Percentiles rank a stretch among this genome's conserved stretches.
phyloP scores from a whole-genome alignment of 768 basidiomycete genomes.

The Leccinum ochraceum region DNA sequence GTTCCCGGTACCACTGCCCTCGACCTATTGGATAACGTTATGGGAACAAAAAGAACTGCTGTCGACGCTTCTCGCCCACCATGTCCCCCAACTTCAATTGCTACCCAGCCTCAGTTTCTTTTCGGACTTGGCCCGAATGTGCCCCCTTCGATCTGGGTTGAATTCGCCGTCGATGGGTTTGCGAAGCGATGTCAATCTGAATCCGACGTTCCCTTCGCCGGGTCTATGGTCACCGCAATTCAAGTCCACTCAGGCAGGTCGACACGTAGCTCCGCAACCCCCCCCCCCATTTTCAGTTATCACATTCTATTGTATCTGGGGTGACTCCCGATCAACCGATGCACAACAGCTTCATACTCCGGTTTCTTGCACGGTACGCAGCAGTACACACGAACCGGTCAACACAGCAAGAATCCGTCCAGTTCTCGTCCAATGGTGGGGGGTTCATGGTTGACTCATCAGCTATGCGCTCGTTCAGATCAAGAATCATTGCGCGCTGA shows the following conservation, averaged over 20 bases:
- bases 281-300: slow-evolving; percentile 14
- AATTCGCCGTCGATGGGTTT: slow-evolving; percentile 11
- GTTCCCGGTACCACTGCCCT: slow-evolving; percentile 55
- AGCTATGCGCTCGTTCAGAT: not conserved
- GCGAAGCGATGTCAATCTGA: slow-evolving; percentile 15
- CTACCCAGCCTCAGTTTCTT: slow-evolving; percentile 44
- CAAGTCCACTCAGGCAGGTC: slow-evolving; percentile 24
- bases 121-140: slow-evolving; percentile 53
- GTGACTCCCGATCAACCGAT: slow-evolving; percentile 4
- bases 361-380: slow-evolving; percentile 14
- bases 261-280: slow-evolving; percentile 7
- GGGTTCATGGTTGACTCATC: slow-evolving; percentile 23
- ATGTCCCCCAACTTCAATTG: slow-evolving; percentile 25
- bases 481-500: not conserved
- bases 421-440: slow-evolving; percentile 24
- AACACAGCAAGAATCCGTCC: slow-evolving; percentile 21
- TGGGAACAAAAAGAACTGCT: slow-evolving; percentile 21
- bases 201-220: slow-evolving; percentile 16
- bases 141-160: slow-evolving; percentile 62
- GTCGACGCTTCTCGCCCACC: slow-evolving; percentile 19
- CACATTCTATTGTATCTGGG: slow-evolving; percentile 22
- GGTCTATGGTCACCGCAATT: slow-evolving; percentile 29
- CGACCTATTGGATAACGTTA: slow-evolving; percentile 57
- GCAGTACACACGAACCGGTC: slow-evolving; percentile 21
- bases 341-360: slow-evolving; percentile 11